Conservation (phyloP, 495 filamentous ascomycete genomes). For the Ascobolus immersus region DNA sequence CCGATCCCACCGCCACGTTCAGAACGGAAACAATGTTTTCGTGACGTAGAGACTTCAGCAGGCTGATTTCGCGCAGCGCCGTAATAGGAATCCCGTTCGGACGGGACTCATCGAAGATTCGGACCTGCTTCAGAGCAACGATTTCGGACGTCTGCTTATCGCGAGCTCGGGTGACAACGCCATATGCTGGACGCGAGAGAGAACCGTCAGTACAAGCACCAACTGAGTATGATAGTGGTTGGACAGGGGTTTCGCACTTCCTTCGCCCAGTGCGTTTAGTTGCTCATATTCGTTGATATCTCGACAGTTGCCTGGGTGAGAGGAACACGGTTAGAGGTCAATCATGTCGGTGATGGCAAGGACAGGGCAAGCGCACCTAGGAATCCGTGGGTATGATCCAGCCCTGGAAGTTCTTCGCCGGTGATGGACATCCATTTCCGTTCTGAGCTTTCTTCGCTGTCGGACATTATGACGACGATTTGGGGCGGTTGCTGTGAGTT, state of each 20-base stretch:
- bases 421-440: constrained; percentile 19
- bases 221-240: background rate
- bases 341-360: background rate
- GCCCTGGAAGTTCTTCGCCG: constrained; percentile 15
- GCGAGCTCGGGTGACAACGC: constrained; percentile 21
- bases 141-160: constrained; percentile 16
- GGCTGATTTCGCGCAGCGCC: constrained; percentile 22
- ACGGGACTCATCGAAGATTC: constrained; percentile 19
- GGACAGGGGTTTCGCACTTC: constrained; percentile 14
- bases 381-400: constrained; percentile 13
- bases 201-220: too few species aligned
- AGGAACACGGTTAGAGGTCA: constrained; percentile 2
- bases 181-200: constrained; percentile 16
- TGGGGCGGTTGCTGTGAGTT: too few species aligned
- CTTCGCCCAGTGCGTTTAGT: constrained; percentile 23
- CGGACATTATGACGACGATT: background rate
- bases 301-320: constrained; percentile 17
- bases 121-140: constrained; percentile 23
- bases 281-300: constrained; percentile 19
- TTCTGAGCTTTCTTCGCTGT: background rate
- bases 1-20: constrained; percentile 21
- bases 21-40: constrained; percentile 22
- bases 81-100: constrained; percentile 25
- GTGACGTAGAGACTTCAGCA: constrained; percentile 21
- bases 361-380: constrained; percentile 11